Conservation (phyloP, 805 yeast species). For the Ogataea henricii region DNA sequence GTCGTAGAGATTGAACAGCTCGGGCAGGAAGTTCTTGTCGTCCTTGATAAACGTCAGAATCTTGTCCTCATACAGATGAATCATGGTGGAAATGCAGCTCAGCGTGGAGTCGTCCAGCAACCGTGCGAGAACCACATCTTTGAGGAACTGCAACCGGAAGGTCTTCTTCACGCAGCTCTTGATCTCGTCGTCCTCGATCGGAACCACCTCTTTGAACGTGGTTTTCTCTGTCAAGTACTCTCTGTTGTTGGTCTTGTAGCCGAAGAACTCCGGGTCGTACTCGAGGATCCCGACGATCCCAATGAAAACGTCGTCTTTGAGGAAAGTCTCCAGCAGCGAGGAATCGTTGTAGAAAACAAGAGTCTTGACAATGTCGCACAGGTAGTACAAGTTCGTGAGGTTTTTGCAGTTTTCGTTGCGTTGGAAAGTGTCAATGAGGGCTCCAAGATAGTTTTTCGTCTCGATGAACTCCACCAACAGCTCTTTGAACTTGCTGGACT, state of each 20-base stretch:
- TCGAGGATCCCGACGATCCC: slow-evolving; percentile 82
- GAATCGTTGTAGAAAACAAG: slow-evolving; percentile 72
- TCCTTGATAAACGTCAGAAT: slow-evolving; percentile 61
- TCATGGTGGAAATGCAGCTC: slow-evolving; percentile 63
- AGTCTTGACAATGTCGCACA: slow-evolving; percentile 75
- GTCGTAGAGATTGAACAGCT: slow-evolving; percentile 60
- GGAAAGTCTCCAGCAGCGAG: slow-evolving; percentile 55
- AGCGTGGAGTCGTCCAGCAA: slow-evolving; percentile 79
- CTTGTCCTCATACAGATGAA: slow-evolving; percentile 67
- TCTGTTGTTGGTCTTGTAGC: slow-evolving; percentile 77
- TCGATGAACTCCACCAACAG: slow-evolving; percentile 58
- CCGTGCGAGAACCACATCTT: slow-evolving; percentile 84
- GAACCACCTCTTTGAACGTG: slow-evolving; percentile 71
- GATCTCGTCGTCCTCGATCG: slow-evolving; percentile 52
- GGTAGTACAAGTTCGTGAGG: slow-evolving; percentile 57
- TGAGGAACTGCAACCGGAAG: slow-evolving; percentile 74
- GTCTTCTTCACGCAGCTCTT: slow-evolving; percentile 67
- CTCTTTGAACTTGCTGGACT: slow-evolving; percentile 63
- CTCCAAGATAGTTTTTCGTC: slow-evolving; percentile 52
- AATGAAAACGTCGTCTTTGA: slow-evolving; percentile 51
- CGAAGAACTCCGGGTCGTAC: slow-evolving; percentile 86
- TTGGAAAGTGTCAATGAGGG: slow-evolving; percentile 54
- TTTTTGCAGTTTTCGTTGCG: slow-evolving; percentile 55
- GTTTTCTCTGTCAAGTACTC: slow-evolving; percentile 58
- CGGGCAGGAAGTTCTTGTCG: slow-evolving; percentile 51